phyloP scores from a whole-genome alignment of 177 flowering plant species.

The Vitis hybrid region DNA sequence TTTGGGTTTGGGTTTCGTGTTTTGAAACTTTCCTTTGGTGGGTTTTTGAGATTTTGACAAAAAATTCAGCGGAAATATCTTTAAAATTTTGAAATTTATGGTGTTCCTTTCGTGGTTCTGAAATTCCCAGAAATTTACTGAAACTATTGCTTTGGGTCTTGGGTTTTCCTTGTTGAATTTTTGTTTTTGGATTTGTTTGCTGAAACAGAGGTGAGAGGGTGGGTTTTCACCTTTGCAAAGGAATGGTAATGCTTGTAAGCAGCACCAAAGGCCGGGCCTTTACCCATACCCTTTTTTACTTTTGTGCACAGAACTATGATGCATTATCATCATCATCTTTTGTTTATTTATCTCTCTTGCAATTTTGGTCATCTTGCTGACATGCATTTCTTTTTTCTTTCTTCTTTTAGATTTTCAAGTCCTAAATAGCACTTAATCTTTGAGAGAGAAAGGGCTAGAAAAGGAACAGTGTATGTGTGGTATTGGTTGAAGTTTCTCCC shows the following conservation, averaged over 20 bases:
- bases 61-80: neutral
- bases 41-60: constrained; percentile 11
- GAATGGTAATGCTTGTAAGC: constrained; percentile 44
- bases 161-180: constrained; percentile 6
- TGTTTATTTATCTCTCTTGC: constrained; percentile 17
- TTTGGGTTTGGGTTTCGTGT: constrained; percentile 14
- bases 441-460: constrained; percentile 18
- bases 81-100: neutral
- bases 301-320: constrained; percentile 11
- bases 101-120: constrained; percentile 1
- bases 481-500: constrained; percentile 18
- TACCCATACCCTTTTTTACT: constrained; percentile 16
- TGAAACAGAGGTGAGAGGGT: constrained; percentile 21
- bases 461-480: constrained; percentile 9
- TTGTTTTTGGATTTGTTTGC: constrained; percentile 10
- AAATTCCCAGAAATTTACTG: constrained; percentile 3
- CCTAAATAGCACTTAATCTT: constrained; percentile 17
- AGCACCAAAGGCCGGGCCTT: constrained; percentile 25
- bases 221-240: constrained; percentile 27
- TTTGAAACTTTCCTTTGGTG: constrained; percentile 2
- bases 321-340: constrained; percentile 20
- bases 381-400: constrained; percentile 27
- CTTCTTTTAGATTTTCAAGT: constrained; percentile 30
- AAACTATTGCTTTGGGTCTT: neutral
- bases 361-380: constrained; percentile 34